A percentile compares a stretch with the other conserved stretches of the same genome.
phyloP scores from a whole-genome alignment of 345 rosid species.

The Capsella bursapastoris region DNA sequence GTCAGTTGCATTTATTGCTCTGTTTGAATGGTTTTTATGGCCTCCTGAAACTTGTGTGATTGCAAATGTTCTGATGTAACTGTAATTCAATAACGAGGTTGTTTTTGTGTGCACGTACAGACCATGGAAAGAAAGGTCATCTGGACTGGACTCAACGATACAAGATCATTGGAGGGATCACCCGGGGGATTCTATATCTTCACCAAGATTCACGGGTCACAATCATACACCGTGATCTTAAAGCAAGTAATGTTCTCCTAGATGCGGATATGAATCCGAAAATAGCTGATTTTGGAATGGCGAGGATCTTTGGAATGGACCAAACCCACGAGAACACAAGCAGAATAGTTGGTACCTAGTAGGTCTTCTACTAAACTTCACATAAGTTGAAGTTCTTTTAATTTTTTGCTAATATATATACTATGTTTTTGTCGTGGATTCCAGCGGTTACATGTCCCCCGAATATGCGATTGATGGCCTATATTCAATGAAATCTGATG shows the following conservation, averaged over 20 bases:
- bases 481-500: neutral
- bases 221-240: constrained; percentile 71
- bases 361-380: constrained; percentile 33
- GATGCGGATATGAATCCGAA: constrained; percentile 63
- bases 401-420: neutral
- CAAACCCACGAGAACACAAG: constrained; percentile 49
- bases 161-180: constrained; percentile 51
- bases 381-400: neutral
- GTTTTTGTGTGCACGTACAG: constrained; percentile 29
- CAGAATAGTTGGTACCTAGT: constrained; percentile 66
- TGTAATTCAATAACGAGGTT: neutral
- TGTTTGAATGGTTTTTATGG: neutral
- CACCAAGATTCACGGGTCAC: constrained; percentile 54
- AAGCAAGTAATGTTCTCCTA: constrained; percentile 58
- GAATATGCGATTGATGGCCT: neutral
- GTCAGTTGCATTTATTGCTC: constrained; percentile 3
- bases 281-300: constrained; percentile 72
- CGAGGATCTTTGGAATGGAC: constrained; percentile 53
- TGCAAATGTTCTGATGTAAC: neutral
- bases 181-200: constrained; percentile 53
- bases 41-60: neutral
- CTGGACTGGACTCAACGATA: constrained; percentile 56
- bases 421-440: neutral
- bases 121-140: constrained; percentile 28
- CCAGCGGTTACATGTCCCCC: constrained; percentile 40